phyloP scores from a whole-genome alignment of 2,329 filamentous ascomycete genomes.

The Colletotrichum camelliae region DNA sequence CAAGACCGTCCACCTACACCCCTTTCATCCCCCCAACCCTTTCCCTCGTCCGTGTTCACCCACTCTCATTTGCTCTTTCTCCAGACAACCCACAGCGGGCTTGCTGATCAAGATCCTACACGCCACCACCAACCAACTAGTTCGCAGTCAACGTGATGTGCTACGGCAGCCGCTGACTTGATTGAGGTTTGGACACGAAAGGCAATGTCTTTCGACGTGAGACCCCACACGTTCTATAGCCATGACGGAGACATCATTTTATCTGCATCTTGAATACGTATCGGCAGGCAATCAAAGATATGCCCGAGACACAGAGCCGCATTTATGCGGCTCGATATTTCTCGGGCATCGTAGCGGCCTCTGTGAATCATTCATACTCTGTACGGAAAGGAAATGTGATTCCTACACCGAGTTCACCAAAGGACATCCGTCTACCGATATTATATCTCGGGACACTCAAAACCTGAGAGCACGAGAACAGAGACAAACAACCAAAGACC shows the following conservation, averaged over 20 bases:
- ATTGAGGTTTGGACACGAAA: background rate
- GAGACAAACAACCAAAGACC: background rate
- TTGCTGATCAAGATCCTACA: slow-evolving; percentile 8
- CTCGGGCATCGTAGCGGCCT: background rate
- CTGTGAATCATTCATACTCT: background rate
- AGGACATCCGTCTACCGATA: background rate
- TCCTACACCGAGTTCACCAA: background rate
- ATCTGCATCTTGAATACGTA: background rate
- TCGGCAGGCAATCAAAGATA: background rate
- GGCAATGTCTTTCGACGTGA: background rate
- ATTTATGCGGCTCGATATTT: background rate
- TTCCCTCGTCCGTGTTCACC: background rate
- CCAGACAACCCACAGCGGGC: background rate
- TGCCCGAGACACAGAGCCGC: background rate
- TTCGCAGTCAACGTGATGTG: background rate
- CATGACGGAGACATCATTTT: background rate
- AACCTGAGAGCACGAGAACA: background rate
- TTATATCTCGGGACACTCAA: background rate
- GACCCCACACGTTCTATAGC: background rate
- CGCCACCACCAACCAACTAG: background rate
- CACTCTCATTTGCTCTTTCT: background rate
- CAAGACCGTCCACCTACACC: background rate
- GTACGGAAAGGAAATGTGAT: background rate
- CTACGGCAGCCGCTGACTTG: background rate
- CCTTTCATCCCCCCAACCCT: background rate